Base-by-base conservation (phyloP, 176 grass and related monocot genomes). In the Pontederia crassipes region DNA sequence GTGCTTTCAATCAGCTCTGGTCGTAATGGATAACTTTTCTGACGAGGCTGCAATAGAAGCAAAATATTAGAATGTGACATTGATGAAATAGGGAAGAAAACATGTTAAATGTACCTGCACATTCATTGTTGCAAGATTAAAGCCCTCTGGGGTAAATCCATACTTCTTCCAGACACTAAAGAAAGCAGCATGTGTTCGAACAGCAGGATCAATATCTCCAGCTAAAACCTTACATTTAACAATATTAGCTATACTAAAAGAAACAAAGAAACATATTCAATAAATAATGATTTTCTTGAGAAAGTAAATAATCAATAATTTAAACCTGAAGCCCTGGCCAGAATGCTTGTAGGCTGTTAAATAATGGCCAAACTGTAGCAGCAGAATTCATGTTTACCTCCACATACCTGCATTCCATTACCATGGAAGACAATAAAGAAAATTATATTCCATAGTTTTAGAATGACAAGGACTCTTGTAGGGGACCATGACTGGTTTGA, bases 281-380 rank as follows among this genome's bases (percentile, higher is more conserved):
- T 1, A 58, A 67, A n/a, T 75, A 67, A 71, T 55, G 45, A 68
- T 24, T 24, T 24, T 24, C n/a, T 24, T 24, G 20, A 24, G 20
- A 24, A 24, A 24, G 20, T 1, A 58, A 67, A n/a, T 75, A 67
- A 71, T 55, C 28, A 68, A 70, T 67, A 69, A 45, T 77, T 46
- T 65, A 85, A 85, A 96, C 92, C 92, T 90, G 92, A 96, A 96
- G 92, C 65, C 92, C 92, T 63, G 92, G 92, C 92, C 92, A 96
- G 72, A 96, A 96, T 80, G 92, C 92, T 68, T 96, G 92, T 32
- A 96, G 78, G 64, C 92, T 96, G 67, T 96, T 96, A 70, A 96
- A 96, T 49, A 96, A 73, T 61, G 92, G 92, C 92, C 92, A 96
- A 54, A 90, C 92, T 62, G 86, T 96, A 57, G 86, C 81, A 77